Evolutionary conservation across 345 rosid species (phyloP), one percentile per base, ranked within the genome.

Genomic region (Clausena lansium): DNA sequence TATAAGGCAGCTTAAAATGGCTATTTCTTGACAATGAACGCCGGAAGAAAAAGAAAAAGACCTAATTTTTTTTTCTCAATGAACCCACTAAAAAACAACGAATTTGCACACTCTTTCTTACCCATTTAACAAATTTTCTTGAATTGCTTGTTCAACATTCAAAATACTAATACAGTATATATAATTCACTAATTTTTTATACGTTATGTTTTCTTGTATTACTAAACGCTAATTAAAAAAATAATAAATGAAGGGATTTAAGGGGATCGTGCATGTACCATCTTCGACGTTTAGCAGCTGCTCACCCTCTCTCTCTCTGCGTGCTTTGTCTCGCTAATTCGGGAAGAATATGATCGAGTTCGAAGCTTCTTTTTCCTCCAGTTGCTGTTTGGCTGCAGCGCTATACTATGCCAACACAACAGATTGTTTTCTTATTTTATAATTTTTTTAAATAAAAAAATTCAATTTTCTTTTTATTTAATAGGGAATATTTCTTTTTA

Each of bases 301-400:
- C 67, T 39, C 77, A 1, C 58, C 1, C 55, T 20, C 17, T n/a
- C 33, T 15, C 39, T 19, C 10, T 74, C 45, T 5, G 1, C 7
- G 70, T 14, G 63, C 17, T 35, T 9, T 35, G 54, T 66, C 36
- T 25, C 13, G 70, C 52, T 45, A 30, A 38, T 28, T 20, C 30
- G 30, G 41, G 67, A 25, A 58, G 27, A 27, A 62, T 58, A 25
- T 25, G 69, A 74, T 33, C 30, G 0, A 14, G 25, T 64, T 28
- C 47, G 1, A 75, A 71, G 24, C 17, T 20, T 5, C 35, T 11
- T 71, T 71, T 15, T 52, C 20, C 57, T 52, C 22, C n/a, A 8
- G 62, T 5, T 32, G 17, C 28, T 32, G 60, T 64, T 75, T 75
- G 70, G 77, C 39, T 27, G 32, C 68, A 33, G 77, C 19, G 73